Percentiles rank a stretch among this genome's conserved stretches.
phyloP scores from a whole-genome alignment of 73 alveolate species.

The Paramecium sonneborni region DNA sequence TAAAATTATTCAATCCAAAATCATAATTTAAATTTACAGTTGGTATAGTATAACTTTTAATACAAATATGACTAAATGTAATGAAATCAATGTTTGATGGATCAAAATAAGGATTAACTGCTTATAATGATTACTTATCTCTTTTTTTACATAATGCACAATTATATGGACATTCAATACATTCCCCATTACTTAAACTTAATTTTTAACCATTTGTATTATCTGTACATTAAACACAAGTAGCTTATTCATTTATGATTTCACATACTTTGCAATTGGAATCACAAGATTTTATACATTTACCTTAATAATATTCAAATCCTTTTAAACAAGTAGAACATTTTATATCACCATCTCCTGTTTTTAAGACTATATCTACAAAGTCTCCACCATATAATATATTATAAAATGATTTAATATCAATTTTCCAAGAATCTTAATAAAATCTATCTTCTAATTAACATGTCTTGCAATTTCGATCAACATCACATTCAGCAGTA shows the following conservation, averaged over 20 bases:
- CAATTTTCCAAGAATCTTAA: conserved; percentile 20
- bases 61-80: not conserved
- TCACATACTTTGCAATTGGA: not conserved
- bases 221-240: not conserved
- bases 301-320: not conserved
- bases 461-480: not conserved
- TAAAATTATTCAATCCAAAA: not conserved
- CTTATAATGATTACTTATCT: not conserved
- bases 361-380: not conserved
- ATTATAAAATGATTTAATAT: not conserved
- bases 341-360: not conserved
- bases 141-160: not conserved
- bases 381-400: not conserved
- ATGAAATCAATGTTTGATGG: not conserved
- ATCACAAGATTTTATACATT: not conserved
- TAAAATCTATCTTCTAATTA: not conserved
- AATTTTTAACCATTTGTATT: not conserved
- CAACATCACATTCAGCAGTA: not conserved
- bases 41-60: not conserved
- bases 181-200: not conserved
- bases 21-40: not conserved
- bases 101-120: not conserved
- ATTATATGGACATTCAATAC: conserved; percentile 8
- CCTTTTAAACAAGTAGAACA: not conserved
- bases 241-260: not conserved